Conservation (phyloP, 1,284 basidiomycete species). For the Naganishia cerealis region DNA sequence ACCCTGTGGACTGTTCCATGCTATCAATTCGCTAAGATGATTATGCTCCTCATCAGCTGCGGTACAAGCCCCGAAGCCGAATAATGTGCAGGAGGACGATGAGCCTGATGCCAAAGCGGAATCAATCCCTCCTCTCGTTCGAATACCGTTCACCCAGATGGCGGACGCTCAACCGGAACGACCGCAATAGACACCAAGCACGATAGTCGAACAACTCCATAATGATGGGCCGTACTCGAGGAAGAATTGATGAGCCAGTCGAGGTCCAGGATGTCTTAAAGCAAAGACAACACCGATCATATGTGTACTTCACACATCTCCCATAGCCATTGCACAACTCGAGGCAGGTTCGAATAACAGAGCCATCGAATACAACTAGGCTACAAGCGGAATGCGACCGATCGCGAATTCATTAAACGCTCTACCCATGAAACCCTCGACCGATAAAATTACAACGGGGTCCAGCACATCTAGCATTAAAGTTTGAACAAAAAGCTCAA, state of each 20-base stretch:
- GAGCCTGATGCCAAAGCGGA: conserved; percentile 18
- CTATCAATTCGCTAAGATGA: neutral
- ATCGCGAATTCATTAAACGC: neutral
- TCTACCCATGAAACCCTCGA: neutral
- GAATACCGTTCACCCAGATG: conserved; percentile 23
- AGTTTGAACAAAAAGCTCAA: conserved; percentile 29
- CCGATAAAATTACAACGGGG: neutral
- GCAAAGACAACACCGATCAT: neutral
- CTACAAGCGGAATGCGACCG: neutral
- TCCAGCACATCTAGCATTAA: neutral
- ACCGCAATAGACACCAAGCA: neutral
- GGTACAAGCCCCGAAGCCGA: conserved; percentile 1
- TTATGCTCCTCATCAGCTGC: conserved; percentile 1
- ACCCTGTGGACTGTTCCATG: neutral
- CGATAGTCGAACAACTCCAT: neutral
- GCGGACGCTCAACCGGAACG: conserved; percentile 1
- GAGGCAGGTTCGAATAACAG: neutral
- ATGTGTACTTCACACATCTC: neutral
- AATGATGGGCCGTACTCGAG: neutral
- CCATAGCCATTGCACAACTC: neutral
- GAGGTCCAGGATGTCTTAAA: neutral
- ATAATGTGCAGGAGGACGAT: conserved; percentile 4
- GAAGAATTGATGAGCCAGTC: neutral
- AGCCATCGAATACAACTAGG: neutral
- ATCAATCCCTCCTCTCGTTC: conserved; percentile 15